phyloP scores from a whole-genome alignment of 1,284 basidiomycete genomes.

The Blastosporella zonata region DNA sequence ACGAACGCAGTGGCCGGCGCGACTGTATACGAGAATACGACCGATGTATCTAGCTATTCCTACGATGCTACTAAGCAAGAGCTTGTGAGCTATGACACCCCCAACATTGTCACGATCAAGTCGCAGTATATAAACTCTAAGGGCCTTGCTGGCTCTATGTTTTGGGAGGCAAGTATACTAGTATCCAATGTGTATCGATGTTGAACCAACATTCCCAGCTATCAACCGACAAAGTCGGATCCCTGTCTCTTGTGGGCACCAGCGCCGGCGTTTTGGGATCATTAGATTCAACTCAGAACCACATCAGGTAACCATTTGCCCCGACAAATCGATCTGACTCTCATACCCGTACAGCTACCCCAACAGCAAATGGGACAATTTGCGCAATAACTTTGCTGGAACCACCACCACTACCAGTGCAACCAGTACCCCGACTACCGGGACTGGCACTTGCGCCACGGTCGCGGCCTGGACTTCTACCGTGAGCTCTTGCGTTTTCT shows the following conservation, averaged over 20 bases:
- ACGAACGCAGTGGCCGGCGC: conserved; percentile 50
- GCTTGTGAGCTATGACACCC: conserved; percentile 81
- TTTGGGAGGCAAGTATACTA: conserved; percentile 63
- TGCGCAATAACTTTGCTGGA: conserved; percentile 57
- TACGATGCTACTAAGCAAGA: conserved; percentile 66
- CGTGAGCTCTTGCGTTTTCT: conserved; percentile 28
- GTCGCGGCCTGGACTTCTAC: conserved; percentile 49
- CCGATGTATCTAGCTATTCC: conserved; percentile 75
- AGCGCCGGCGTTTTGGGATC: conserved; percentile 45
- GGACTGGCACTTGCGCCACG: conserved; percentile 42
- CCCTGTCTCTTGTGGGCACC: conserved; percentile 55
- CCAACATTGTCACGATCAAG: conserved; percentile 70
- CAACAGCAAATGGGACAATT: conserved; percentile 67
- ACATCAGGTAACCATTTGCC: conserved; percentile 45
- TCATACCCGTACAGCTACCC: conserved; percentile 44
- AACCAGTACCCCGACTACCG: conserved; percentile 16
- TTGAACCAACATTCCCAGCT: conserved; percentile 37
- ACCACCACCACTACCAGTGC: conserved; percentile 23
- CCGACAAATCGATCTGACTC: neutral
- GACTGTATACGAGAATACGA: conserved; percentile 66
- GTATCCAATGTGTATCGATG: neutral
- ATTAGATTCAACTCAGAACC: conserved; percentile 68
- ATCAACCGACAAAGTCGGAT: conserved; percentile 60
- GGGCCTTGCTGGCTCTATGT: conserved; percentile 75
- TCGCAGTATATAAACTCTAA: conserved; percentile 69